Evolutionary conservation across 352 stramenopile genomes (phyloP), one percentile per base, ranked within the genome.

Genomic region (Phytophthora meadii): DNA sequence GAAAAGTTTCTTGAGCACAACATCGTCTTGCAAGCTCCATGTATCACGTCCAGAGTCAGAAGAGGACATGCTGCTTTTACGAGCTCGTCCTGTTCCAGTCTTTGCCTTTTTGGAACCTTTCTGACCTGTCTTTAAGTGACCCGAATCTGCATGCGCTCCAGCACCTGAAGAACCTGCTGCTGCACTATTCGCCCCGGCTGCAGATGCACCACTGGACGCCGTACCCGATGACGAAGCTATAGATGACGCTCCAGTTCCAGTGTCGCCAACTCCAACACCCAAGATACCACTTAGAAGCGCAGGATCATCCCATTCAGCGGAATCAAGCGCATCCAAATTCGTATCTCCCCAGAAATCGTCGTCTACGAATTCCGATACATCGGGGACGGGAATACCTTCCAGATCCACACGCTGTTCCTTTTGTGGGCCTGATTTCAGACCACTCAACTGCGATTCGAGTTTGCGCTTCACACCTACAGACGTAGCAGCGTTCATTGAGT

Each of bases 291-390:
- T 79, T 11, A 94, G 72, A 15, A 95, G 82, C 2, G 78, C 81
- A 2, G 83, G 70, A 42, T 96, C 88, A 45, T 96, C 84, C 88
- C 88, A 96, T 10, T 87, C 84, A 8, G 82, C 85, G 5, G 88
- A 89, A 72, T 96, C 88, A 24, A 96, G 61, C 5, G 83, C 86
- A 62, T 94, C 88, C 47, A 96, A 65, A 62, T 96, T 94, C 8
- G 88, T 94, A 44, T 94, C 84, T 11, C 88, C 88, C 88, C 88
- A 96, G 46, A 96, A 96, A 54, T 94, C 86, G 49, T 96, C 88
- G 49, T 96, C 86, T 41, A 84, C 84, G 56, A 94, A 92, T 45
- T 90, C 86, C 0, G 81, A 82, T 36, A 83, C 71, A 25, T 93
- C 84, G 0, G 82, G 78, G 1, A 95, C 60, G 6, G 87, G 87